Conservation (phyloP, 495 filamentous ascomycete genomes). For the Trypethelium eluteriae region DNA sequence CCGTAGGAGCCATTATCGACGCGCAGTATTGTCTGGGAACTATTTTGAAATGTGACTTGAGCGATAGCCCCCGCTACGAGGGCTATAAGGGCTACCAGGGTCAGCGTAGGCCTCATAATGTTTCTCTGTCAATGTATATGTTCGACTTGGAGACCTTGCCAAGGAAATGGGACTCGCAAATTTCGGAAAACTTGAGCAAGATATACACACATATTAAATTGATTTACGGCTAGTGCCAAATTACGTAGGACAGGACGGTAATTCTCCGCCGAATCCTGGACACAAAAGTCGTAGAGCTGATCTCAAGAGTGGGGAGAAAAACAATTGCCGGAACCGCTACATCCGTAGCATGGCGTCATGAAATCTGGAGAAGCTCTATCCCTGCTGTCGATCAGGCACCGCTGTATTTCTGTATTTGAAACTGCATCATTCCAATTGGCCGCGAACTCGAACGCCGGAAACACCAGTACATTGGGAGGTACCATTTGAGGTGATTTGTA, state of each 20-base stretch:
- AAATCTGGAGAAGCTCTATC: neutral
- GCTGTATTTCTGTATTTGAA: neutral
- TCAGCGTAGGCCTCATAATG: neutral
- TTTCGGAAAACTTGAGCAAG: neutral
- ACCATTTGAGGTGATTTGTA: neutral
- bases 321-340: neutral
- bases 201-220: neutral
- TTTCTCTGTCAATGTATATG: no score
- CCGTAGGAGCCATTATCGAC: conserved; percentile 36
- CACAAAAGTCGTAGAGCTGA: neutral
- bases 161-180: no score
- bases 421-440: neutral
- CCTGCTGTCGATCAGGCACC: conserved; percentile 5
- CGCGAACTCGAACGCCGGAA: neutral
- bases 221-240: conserved; percentile 3
- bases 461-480: neutral
- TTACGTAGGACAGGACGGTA: neutral
- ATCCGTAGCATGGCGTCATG: neutral
- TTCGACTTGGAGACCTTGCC: no score
- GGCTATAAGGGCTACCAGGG: neutral
- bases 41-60: conserved; percentile 26
- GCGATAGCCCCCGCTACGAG: neutral
- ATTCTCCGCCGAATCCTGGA: neutral
- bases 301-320: neutral
- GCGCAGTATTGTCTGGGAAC: conserved; percentile 28